Conservation (phyloP, 2,329 filamentous ascomycete species). For the Scytalidium sp. region DNA sequence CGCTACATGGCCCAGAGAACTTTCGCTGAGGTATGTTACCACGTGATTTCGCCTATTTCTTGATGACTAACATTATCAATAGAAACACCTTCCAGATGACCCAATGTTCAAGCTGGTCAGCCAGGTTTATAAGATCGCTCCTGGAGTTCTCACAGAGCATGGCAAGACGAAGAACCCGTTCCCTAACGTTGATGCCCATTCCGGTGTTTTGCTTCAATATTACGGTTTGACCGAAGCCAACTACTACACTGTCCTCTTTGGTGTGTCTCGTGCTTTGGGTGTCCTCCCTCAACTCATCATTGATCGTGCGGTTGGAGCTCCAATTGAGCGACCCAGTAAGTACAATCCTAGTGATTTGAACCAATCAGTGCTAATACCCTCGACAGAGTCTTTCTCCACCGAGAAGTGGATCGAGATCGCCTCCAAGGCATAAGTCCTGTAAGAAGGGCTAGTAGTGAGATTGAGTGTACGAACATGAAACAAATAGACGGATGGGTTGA, state of each 20-base stretch:
- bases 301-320: constrained; percentile 93
- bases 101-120: constrained; percentile 99
- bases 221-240: constrained; percentile 98
- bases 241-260: constrained; percentile 99
- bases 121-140: constrained; percentile 99
- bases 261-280: constrained; percentile 96
- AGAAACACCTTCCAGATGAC: constrained; percentile 87
- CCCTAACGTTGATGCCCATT: constrained; percentile 99
- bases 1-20: constrained; percentile 98
- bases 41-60: constrained; percentile 40
- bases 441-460: not conserved
- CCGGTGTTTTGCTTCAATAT: constrained; percentile 98
- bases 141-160: constrained; percentile 96
- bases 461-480: constrained; percentile 23
- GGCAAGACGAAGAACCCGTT: constrained; percentile 99
- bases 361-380: not conserved
- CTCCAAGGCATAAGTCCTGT: constrained; percentile 75
- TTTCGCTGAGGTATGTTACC: constrained; percentile 58
- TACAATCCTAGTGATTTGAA: not conserved
- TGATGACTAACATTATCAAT: constrained; percentile 24
- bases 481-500: constrained; percentile 16
- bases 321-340: constrained; percentile 85
- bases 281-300: constrained; percentile 99
- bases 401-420: constrained; percentile 94
- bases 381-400: constrained; percentile 85